Evolutionary conservation across 352 stramenopile genomes (phyloP), one percentile per base, ranked within the genome.

Genomic region (Phytophthora ramorum): DNA sequence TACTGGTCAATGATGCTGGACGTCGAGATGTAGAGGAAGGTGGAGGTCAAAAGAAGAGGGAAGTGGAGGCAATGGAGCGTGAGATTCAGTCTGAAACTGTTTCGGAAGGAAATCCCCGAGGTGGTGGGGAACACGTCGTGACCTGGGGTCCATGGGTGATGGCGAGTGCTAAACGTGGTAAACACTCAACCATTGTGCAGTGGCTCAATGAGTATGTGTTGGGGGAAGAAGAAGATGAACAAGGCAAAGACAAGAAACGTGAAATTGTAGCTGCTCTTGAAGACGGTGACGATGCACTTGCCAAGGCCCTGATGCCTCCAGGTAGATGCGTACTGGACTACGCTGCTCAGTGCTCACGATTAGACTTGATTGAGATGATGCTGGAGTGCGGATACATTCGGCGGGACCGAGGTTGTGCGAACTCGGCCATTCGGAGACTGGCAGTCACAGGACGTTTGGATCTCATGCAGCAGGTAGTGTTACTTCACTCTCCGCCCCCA

Each of bases 311-410:
- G 34, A 35, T 63, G 19, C 41, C 54, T 4, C 43, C 30, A 19
- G 54, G 54, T 1, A 38, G 43, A 54, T 62, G 54, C 30, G 54
- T 58, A 4, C 28, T 49, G 16, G 51, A 58, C 51, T 58, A 58
- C 37, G 51, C 51, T 13, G 1, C 1, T 6, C 7, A 50, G 22
- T 58, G 51, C 7, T 47, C 13, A 0, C 13, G 51, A 8, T 0
- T 49, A 1, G 9, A 48, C 14, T 24, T 58, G 37, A 48, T 58
- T 17, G 51, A 58, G 14, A 12, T 45, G 34, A 47, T 62, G 43
- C 30, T 62, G 54, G 43, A 62, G 8, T 62, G 54, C 13, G 54
- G 54, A 32, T 54, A 54, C 37, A 45, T 62, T 4, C 43, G n/a
- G 20, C 43, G 54, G 2, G 43, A 62, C 54, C 34, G n/a, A 28